These are phyloP conservation scores for Xylaria acuta DNA, from an alignment of 495 filamentous ascomycete species.

Conservation along the genomic window DNA sequence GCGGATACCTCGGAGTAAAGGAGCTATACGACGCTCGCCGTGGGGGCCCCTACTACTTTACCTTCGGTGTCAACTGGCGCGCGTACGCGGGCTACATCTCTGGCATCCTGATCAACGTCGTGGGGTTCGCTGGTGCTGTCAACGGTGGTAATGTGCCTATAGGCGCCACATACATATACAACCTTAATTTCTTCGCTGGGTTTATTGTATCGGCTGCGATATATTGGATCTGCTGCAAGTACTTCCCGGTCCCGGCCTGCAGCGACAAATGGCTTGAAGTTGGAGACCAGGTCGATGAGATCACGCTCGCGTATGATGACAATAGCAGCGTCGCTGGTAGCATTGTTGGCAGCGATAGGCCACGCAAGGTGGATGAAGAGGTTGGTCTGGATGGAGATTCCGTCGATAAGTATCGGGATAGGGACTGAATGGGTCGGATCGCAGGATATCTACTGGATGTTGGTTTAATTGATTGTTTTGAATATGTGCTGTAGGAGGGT, in stretches of 20 bases:
- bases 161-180: slow-evolving; percentile 87
- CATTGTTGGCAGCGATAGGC: slow-evolving; percentile 11
- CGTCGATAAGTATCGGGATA: background rate
- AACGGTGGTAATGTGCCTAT: slow-evolving; percentile 66
- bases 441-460: background rate
- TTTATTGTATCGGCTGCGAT: slow-evolving; percentile 70
- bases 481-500: too few relatives aligned
- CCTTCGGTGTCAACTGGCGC: slow-evolving; percentile 78
- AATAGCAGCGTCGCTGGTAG: slow-evolving; percentile 13
- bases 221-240: slow-evolving; percentile 73
- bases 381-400: slow-evolving; percentile 1
- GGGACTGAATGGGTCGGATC: background rate
- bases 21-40: slow-evolving; percentile 78
- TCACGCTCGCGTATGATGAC: slow-evolving; percentile 54
- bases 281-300: slow-evolving; percentile 65
- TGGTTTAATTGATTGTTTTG: too few relatives aligned
- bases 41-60: slow-evolving; percentile 74
- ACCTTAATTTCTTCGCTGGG: slow-evolving; percentile 87
- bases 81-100: slow-evolving; percentile 83
- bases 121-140: slow-evolving; percentile 87
- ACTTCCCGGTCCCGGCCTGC: slow-evolving; percentile 75
- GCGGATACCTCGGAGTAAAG: slow-evolving; percentile 79
- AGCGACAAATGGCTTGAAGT: slow-evolving; percentile 85
- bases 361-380: slow-evolving; percentile 20
- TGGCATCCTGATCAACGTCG: slow-evolving; percentile 90